Base-by-base conservation (phyloP, 208 protist species). In the Endotrypanum monterogeii region DNA sequence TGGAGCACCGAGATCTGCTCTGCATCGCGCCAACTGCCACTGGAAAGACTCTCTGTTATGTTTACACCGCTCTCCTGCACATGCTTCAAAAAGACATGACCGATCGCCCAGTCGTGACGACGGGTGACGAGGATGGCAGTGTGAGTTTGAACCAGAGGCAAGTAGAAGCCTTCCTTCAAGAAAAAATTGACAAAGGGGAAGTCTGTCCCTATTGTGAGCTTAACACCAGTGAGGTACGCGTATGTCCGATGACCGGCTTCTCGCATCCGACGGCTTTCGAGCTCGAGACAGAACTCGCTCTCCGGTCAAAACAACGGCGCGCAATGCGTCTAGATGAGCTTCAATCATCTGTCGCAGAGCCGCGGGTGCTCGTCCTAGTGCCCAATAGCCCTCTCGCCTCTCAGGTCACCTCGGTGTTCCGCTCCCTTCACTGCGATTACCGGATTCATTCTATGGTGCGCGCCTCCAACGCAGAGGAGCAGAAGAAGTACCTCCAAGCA, bases 21-120 rank as follows among this genome's bases (percentile, higher is more conserved):
- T 94, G 85, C 69, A 85, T 97, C 52, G 84, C 96, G 23, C 89
- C 92, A 1, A 97, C 96, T 5, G 91, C 93, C 12, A 95, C 92
- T 20, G 96, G 96, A n/a, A 98, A 98, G 75, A 98, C 94, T 12
- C 83, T 98, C 41, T 85, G 87, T 50, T 98, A 97, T 81, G 85
- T 86, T n/a, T 88, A 98, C 73, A 89, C 94, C 12, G 78, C 83
- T 18, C 74, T 98, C 52, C 68, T 97, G 72, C 83, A 88, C 55
- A 68, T 98, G 20, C 57, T 87, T 50, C 51, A 90, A 52, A 74
- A 83, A 66, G 80, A 82, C 48, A 78, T 76, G 46, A 67, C 41
- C 18, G 75, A 57, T 14, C 65, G 46, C 1, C 35, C 58, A 4
- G 14, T 65, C 16, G 30, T 18, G 14, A 20, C 58, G 61, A 60